These are phyloP conservation scores for Rhodomyrtus psidioides DNA, from an alignment of 441 rosid species.

Conservation along the genomic window DNA sequence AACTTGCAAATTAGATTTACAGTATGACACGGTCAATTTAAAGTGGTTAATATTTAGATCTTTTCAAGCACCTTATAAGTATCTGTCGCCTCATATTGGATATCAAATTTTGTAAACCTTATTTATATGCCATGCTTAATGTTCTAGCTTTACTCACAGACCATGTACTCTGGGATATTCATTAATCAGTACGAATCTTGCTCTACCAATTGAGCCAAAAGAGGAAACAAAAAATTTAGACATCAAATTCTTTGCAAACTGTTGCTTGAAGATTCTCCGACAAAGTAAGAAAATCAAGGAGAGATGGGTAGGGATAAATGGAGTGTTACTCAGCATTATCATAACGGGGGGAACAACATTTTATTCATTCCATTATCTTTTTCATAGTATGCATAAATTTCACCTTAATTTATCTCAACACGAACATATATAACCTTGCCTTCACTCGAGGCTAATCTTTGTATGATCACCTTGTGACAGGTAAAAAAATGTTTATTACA, in stretches of 20 bases:
- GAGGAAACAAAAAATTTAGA: neutral
- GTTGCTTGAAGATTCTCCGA: neutral
- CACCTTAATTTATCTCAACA: neutral
- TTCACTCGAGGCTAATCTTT: neutral
- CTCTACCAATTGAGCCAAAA: neutral
- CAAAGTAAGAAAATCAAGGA: neutral
- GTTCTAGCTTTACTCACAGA: neutral
- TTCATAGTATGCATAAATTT: fast-evolving
- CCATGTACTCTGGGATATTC: no score
- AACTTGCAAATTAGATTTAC: no score
- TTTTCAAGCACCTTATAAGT: no score
- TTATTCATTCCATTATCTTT: neutral
- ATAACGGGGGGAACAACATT: neutral
- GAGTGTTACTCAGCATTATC: neutral
- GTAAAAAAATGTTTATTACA: neutral
- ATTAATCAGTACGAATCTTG: neutral
- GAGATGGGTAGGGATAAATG: neutral
- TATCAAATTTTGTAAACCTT: neutral
- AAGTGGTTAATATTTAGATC: no score
- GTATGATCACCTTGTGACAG: no score
- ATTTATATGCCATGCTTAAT: neutral
- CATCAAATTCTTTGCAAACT: neutral
- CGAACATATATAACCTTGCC: neutral
- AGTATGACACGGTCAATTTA: no score
- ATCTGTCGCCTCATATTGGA: neutral